Evolutionary conservation across 2,329 filamentous ascomycete genomes (phyloP), one percentile per base, ranked within the genome.

Genomic region (Monosporascus sp.): DNA sequence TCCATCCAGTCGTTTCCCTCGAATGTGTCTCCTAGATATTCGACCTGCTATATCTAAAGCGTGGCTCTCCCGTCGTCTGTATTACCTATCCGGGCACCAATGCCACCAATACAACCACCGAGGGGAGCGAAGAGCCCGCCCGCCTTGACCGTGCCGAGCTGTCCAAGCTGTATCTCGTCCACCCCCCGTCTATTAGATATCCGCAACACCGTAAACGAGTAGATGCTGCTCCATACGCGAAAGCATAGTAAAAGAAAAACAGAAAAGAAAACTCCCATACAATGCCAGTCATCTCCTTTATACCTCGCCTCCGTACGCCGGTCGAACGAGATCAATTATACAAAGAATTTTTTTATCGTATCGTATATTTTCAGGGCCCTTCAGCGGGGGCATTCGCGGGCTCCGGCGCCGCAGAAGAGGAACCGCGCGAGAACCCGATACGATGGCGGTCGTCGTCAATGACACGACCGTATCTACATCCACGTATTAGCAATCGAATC

Each of bases 391-490:
- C 2, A 1, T 46, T 17, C 24, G 22, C 43, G 14, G 43, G 43
- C 24, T 46, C 24, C 3, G 43, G 26, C 24, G 24, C 26, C 6
- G 22, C 22, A 11, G 43, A 35, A 5, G 31, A 27, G 8, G 27
- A 46, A 17, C 38, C 49, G 11, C 27, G 22, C 22, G 49, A 51
- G 40, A 49, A 63, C 19, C 60, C 60, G 46, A 63, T 63, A 8
- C 54, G 51, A 17, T 54, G 49, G 41, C 60, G 57, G 27, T 62
- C 24, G 41, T 63, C 61, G 45, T 63, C 59, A 50, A 63, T 54
- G 40, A 63, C 61, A 26, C 59, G 58, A 17, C 61, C 61, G 31
- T 62, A 63, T 60, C 61, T 63, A 9, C 7, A 14, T 19, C 31
- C 31, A 9, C 31, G 31, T 5, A 35, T 35, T 14, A 35, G 11